phyloP scores from a whole-genome alignment of 345 rosid genomes.

The Arabidopsis arenosa region DNA sequence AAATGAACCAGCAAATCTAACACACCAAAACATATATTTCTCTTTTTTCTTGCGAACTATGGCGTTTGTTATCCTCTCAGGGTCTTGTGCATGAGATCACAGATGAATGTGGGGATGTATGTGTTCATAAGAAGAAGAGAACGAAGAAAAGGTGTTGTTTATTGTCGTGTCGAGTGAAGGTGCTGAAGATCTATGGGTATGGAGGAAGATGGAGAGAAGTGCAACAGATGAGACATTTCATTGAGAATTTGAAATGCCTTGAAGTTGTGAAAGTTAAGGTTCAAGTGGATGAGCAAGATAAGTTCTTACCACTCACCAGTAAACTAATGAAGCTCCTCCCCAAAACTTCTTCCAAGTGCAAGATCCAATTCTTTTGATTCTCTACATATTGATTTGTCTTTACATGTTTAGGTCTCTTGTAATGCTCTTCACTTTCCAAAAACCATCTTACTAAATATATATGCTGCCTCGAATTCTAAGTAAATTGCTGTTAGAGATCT shows the following conservation, averaged over 20 bases:
- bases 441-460: too few relatives aligned
- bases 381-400: not conserved
- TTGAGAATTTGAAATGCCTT: not conserved
- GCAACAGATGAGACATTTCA: constrained; percentile 21
- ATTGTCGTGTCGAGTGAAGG: not conserved
- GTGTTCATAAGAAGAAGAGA: not conserved
- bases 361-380: constrained; percentile 8
- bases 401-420: too few relatives aligned
- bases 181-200: not conserved
- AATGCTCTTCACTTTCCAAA: too few relatives aligned
- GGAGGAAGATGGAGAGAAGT: constrained; percentile 1
- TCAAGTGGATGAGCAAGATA: constrained; percentile 9
- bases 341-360: not conserved
- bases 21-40: too few relatives aligned
- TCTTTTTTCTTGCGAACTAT: not conserved
- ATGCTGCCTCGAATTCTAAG: too few relatives aligned
- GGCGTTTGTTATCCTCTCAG: not conserved
- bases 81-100: constrained; percentile 5
- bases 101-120: not conserved
- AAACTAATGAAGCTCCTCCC: not conserved
- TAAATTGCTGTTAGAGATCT: too few relatives aligned
- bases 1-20: not conserved
- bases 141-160: not conserved
- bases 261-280: not conserved
- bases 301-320: not conserved